Evolutionary conservation across 495 filamentous ascomycete genomes (phyloP), one percentile per base, ranked within the genome.

Genomic region (Cairneyella variabilis): DNA sequence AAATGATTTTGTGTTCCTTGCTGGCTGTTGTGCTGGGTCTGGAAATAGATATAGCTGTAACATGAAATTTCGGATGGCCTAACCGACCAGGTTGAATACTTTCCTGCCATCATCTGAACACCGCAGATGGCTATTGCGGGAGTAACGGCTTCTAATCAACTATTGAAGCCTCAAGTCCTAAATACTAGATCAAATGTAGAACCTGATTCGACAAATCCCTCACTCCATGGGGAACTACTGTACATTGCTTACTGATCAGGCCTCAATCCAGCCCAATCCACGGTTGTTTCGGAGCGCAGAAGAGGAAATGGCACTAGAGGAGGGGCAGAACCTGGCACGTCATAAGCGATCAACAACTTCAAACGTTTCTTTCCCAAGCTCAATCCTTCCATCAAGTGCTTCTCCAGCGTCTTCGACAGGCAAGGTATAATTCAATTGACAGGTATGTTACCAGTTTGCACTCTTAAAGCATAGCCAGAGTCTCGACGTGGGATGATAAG

Each of bases 231-330:
- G 25, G 23, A 12, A 12, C 18, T 54, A 21, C 50, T 59, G 56
- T 59, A 48, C 30, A 18, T 17, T 50, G 56, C 56, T 54, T 47
- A 54, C 38, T 59, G n/a, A n/a, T n/a, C n/a, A n/a, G n/a, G n/a
- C n/a, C 16, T 23, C 41, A 44, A 23, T 0, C 16, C 40, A 20
- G 41, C 44, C 27, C 12, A 50, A 26, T 14, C 46, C 16, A 11
- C 40, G 39, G 39, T 12, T 14, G 37, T 3, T 20, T 39, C 26
- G 22, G 38, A 3, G 10, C 3, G 11, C 9, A 21, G 3, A 16
- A 14, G 9, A 8, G 22, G 17, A 1, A n/a, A 18, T 22, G 40
- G 21, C 49, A 50, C 56, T 58, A 54, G 50, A 27, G 56, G 56
- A 53, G 56, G 56, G 56, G 38, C 54, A 40, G 30, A 20, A 25